Base-by-base conservation (phyloP, 768 basidiomycete species). In the Tricholoma bakamatsutake region DNA sequence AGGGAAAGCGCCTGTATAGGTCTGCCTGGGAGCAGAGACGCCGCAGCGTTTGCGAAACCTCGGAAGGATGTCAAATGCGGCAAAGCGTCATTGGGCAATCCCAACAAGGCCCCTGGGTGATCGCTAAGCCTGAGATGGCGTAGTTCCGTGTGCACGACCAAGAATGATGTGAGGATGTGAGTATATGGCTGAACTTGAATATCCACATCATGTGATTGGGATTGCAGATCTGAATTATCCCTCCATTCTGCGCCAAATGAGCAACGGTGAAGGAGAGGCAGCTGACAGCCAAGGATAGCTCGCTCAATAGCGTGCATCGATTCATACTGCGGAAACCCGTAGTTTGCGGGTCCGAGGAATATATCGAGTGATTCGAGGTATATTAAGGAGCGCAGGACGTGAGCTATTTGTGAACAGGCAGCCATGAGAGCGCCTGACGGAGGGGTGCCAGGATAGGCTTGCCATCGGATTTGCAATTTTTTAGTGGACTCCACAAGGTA, bases 11-110 rank as follows among this genome's bases (percentile, higher is more conserved):
- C 68, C 43, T 76, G 77, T 27, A 87, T 79, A 3, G 83, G 83
- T 18, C 85, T 72, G 17, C 83, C 83, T 4, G 84, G 85, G 52
- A 86, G 76, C 47, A 87, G 62, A 15, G 73, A 68, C 47, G 83
- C 82, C 2, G 84, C 84, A n/a, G 80, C 73, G 63, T 75, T 74
- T 54, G 83, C 76, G 33, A 78, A 75, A 56, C 85, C 85, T 54
- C 82, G 81, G 75, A 85, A 86, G 51, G 76, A 75, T 11, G 73
- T 61, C 21, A 88, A 75, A 47, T 58, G 59, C 4, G 80, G 80
- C 17, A 86, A 70, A 52, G 78, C 76, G 54, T 62, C 54, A n/a
- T 73, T 62, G 6, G 73, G 68, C 28, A 83, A 69, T 52, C 63
- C 57, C 28, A 84, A 69, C 21, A 24, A 24, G 21, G 7, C 71